Evolutionary conservation across 441 rosid genomes (phyloP).

Genomic region (Corymbia calophylla): DNA sequence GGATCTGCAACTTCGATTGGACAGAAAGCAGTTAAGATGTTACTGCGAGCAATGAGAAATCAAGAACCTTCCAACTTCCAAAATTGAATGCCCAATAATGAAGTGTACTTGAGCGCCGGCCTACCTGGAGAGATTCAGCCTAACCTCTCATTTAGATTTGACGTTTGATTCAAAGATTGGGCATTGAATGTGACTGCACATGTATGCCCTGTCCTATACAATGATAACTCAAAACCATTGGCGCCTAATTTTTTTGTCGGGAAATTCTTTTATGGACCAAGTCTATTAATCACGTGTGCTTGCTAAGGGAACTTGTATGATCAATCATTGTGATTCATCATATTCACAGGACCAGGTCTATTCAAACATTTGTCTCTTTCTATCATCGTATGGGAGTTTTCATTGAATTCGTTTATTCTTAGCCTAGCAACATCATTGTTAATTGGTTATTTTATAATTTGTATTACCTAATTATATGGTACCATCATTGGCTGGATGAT

Average conservation of each 20-base stretch:
- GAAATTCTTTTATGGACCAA: not conserved
- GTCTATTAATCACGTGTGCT: not conserved
- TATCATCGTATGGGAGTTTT: not conserved
- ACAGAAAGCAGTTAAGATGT: not conserved
- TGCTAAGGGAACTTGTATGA: not conserved
- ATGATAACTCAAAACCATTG: not conserved
- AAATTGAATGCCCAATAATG: not conserved
- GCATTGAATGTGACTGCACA: not conserved
- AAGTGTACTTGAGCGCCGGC: not conserved
- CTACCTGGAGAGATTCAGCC: not conserved
- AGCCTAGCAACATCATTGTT: not conserved
- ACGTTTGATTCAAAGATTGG: not conserved
- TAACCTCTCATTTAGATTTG: not conserved
- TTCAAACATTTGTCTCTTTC: not conserved
- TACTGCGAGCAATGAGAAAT: not conserved
- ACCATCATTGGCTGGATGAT: not conserved
- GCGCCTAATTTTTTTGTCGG: not conserved
- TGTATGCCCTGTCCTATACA: not conserved
- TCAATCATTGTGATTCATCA: not conserved
- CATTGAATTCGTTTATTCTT: not conserved
- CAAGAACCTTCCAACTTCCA: not conserved
- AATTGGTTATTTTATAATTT: not conserved
- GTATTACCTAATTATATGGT: not conserved
- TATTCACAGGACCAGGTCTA: not conserved
- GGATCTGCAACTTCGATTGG: not conserved